Evolutionary conservation across 2,329 filamentous ascomycete genomes (phyloP).

Genomic region (Keithomyces neogunnii): DNA sequence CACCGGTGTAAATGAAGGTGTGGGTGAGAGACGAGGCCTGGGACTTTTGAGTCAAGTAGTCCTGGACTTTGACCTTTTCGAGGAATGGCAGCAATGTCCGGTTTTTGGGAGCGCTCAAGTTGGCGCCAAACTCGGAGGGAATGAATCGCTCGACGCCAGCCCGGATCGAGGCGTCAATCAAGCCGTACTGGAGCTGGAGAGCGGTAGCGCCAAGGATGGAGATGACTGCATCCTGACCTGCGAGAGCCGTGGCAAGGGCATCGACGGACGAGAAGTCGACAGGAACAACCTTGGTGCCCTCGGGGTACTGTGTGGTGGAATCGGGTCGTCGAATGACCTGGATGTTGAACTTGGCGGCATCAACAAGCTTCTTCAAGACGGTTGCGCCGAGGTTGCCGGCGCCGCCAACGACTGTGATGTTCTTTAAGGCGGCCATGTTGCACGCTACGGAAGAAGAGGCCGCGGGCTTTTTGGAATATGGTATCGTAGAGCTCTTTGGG

Average conservation of each 20-base stretch:
- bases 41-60: slow-evolving; percentile 31
- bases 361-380: slow-evolving; percentile 21
- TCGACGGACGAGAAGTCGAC: slow-evolving; percentile 33
- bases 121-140: slow-evolving; percentile 46
- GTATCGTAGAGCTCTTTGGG: neutral
- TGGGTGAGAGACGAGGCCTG: slow-evolving; percentile 39
- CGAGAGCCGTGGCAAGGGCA: slow-evolving; percentile 41
- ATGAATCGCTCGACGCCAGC: slow-evolving; percentile 55
- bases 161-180: slow-evolving; percentile 50
- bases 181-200: slow-evolving; percentile 27
- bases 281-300: slow-evolving; percentile 20
- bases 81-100: slow-evolving; percentile 40
- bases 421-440: slow-evolving; percentile 26
- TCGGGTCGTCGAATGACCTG: slow-evolving; percentile 27
- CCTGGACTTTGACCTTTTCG: slow-evolving; percentile 36
- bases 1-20: slow-evolving; percentile 42
- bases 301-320: slow-evolving; percentile 29
- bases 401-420: slow-evolving; percentile 29
- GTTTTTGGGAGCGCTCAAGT: slow-evolving; percentile 23
- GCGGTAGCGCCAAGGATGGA: slow-evolving; percentile 24
- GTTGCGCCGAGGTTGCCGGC: slow-evolving; percentile 25
- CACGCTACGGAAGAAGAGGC: neutral
- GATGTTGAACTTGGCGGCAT: slow-evolving; percentile 25
- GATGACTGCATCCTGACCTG: slow-evolving; percentile 49
- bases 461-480: neutral